phyloP scores from a whole-genome alignment of 306 rosid species.

The Delonix regia region DNA sequence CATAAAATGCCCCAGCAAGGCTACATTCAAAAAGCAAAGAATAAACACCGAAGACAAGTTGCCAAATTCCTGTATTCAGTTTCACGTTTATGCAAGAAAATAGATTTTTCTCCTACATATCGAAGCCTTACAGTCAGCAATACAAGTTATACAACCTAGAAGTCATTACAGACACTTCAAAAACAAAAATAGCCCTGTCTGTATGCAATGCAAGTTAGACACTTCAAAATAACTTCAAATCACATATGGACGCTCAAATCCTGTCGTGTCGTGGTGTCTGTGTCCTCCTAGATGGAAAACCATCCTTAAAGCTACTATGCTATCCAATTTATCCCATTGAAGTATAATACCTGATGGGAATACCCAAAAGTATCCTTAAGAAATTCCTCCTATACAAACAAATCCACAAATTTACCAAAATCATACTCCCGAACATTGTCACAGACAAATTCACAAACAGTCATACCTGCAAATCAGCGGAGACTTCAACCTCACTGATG shows the following conservation, averaged over 20 bases:
- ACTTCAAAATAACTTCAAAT: not conserved
- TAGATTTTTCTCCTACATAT: not conserved
- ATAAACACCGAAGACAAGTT: not conserved
- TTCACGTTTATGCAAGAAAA: not conserved
- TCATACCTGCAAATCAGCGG: conserved; percentile 86
- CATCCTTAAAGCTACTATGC: not conserved
- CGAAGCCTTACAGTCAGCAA: not conserved
- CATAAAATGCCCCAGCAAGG: not conserved
- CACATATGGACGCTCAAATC: not conserved
- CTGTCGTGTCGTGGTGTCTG: not conserved
- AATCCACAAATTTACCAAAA: not conserved
- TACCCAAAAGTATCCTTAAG: not conserved
- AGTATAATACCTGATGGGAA: not conserved
- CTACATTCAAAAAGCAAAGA: not conserved
- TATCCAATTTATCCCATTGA: not conserved
- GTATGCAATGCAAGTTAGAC: not conserved
- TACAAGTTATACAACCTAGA: not conserved
- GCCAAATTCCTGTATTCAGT: not conserved
- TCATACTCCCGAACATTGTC: not conserved
- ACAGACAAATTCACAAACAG: not conserved
- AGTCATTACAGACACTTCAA: not conserved
- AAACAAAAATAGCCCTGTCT: not conserved
- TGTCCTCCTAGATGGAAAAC: not conserved
- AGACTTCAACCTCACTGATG: conserved; percentile 83
- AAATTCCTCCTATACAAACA: not conserved